Base-by-base conservation (phyloP, 164 flowering plant species). In the Cinnamomum micranthum region DNA sequence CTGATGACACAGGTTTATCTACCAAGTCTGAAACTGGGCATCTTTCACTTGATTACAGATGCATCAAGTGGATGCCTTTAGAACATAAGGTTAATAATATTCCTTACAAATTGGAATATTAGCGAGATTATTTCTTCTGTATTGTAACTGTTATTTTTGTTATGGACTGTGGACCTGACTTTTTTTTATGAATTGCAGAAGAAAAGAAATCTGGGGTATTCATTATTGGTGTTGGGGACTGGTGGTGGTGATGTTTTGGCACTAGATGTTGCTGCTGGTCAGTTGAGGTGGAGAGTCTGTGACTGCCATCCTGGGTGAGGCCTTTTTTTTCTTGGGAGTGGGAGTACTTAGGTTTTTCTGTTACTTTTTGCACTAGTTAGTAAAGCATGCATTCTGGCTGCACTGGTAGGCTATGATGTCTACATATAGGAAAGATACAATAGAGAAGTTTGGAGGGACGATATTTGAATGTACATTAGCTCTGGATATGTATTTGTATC, bases 271-370 rank as follows among this genome's bases (percentile, higher is more conserved):
- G 79, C 93, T 67, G 88, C 87, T 70, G 99, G 98, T 77, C 88
- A 88, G 69, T 80, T 95, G 85, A 91, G 88, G 75, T 95, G 99
- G 98, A 88, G 81, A 58, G 77, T 84, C 63, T 86, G 77, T 79
- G 96, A 93, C 76, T 93, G 98, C 78, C 98, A 95, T 85, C 94
- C 99, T 70, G 99, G 99, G 99, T 95, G 78, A 83, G 92, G 35
- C 35, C 35, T 31, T 31, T 31, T 28, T 78, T 74, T 68, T 50
- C 47, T 55, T 55, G 20, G n/a, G 17, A 4, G 60, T 13, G 20
- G n/a, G 15, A 1, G 6, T 15, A 13, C 60, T 5, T 55, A 0
- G n/a, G 60, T 15, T 15, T 55, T 55, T 55, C 60, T 55, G 20
- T 20, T 55, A 13, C 13, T 6, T 55, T 20, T 55, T 55, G 60